Conservation (phyloP, 345 rosid species). For the Corchorus olitorius region DNA sequence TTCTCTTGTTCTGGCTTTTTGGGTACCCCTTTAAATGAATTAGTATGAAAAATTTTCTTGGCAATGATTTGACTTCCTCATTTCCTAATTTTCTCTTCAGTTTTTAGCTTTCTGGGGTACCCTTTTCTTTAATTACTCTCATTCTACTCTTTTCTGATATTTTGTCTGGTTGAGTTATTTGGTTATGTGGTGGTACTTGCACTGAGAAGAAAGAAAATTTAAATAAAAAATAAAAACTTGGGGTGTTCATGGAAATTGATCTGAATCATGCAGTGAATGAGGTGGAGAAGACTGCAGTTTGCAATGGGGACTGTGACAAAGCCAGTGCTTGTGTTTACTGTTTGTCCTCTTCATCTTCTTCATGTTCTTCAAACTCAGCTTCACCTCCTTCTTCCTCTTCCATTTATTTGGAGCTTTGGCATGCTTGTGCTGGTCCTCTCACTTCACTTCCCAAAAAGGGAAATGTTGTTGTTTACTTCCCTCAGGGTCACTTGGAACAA, state of each 20-base stretch:
- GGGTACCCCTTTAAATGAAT: constrained; percentile 21
- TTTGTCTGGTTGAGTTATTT: constrained; percentile 10
- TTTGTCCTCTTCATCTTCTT: constrained; percentile 62
- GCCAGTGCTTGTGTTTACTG: constrained; percentile 40
- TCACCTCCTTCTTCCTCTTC: constrained; percentile 37
- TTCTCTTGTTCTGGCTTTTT: constrained; percentile 29
- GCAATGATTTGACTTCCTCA: constrained; percentile 38
- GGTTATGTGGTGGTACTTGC: constrained; percentile 34
- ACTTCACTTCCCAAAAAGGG: constrained; percentile 84
- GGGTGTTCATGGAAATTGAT: constrained; percentile 86
- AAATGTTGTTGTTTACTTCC: constrained; percentile 79
- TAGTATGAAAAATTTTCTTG: constrained; percentile 18
- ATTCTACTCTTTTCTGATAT: constrained; percentile 18
- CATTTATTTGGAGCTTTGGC: constrained; percentile 95
- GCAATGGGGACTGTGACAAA: constrained; percentile 47
- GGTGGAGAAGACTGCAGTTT: constrained; percentile 57
- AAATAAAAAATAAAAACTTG: neutral
- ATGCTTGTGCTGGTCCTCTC: constrained; percentile 98
- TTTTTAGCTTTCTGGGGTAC: constrained; percentile 27
- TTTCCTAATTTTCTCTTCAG: constrained; percentile 23
- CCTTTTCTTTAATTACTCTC: constrained; percentile 33
- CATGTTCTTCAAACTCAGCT: constrained; percentile 55
- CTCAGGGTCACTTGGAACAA: constrained; percentile 93
- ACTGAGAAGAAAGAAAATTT: neutral
- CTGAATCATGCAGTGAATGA: constrained; percentile 74